phyloP scores from a whole-genome alignment of 2,329 filamentous ascomycete species.

The Podosphaera leucotricha region DNA sequence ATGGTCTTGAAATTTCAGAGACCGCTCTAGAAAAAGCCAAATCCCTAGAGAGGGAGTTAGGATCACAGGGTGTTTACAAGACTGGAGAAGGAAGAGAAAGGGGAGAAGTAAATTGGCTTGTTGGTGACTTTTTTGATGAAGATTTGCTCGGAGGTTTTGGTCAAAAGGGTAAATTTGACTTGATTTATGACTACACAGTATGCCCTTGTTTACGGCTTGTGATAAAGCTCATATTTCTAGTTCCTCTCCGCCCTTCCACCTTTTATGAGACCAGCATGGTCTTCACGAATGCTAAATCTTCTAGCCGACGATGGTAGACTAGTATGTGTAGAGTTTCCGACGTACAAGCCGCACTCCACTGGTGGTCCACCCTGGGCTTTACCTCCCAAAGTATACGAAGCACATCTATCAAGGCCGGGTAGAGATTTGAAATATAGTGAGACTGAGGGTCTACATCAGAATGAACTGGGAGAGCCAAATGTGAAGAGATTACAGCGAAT shows the following conservation, averaged over 20 bases:
- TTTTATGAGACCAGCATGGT: constrained; percentile 27
- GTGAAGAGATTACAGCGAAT: constrained; percentile 20
- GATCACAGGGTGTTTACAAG: constrained; percentile 20
- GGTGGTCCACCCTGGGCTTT: constrained; percentile 54
- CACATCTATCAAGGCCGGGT: constrained; percentile 47
- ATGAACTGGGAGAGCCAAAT: constrained; percentile 22
- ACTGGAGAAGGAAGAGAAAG: constrained; percentile 19
- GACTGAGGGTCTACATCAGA: constrained; percentile 24
- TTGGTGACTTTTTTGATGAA: constrained; percentile 43
- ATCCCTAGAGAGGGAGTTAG: constrained; percentile 19
- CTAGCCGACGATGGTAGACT: constrained; percentile 26
- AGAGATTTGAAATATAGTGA: constrained; percentile 37
- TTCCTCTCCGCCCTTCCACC: constrained; percentile 40
- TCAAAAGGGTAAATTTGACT: constrained; percentile 30
- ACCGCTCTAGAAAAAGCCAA: constrained; percentile 23
- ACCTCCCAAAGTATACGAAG: constrained; percentile 44
- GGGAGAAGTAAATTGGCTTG: constrained; percentile 31
- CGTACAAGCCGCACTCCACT: constrained; percentile 38
- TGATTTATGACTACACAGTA: constrained; percentile 41
- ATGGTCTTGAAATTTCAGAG: constrained; percentile 31
- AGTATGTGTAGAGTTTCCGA: constrained; percentile 55
- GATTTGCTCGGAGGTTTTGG: constrained; percentile 25
- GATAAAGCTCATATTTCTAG: constrained; percentile 15
- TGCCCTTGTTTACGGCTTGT: constrained; percentile 5
- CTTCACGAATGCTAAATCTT: constrained; percentile 25